Evolutionary conservation across 441 rosid genomes (phyloP).

Genomic region (Mallotus repandus): DNA sequence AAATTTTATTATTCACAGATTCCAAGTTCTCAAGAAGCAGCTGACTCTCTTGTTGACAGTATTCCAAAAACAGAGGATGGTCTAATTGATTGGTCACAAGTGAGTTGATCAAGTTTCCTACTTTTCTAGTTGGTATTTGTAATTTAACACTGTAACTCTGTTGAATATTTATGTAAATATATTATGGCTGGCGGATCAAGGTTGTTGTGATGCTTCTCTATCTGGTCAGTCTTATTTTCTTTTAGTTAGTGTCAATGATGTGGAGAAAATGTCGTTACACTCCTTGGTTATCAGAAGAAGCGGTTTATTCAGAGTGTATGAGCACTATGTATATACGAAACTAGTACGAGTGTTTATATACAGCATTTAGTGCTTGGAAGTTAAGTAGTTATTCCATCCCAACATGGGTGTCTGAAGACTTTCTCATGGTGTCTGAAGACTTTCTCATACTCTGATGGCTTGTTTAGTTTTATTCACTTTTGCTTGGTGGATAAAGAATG

Average conservation of each 20-base stretch:
- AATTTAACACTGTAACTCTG: not conserved
- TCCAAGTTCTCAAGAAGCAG: constrained; percentile 68
- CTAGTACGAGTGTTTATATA: not conserved
- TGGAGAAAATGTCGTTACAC: not conserved
- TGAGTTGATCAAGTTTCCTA: constrained; percentile 29
- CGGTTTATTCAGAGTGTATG: not conserved
- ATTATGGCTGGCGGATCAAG: not conserved
- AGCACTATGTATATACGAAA: not conserved
- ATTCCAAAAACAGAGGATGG: constrained; percentile 84
- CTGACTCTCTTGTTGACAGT: constrained; percentile 46
- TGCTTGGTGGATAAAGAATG: not conserved
- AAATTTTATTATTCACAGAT: constrained; percentile 44
- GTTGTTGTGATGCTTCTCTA: not conserved
- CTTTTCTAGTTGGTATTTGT: not conserved
- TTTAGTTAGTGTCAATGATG: not conserved
- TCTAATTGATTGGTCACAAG: constrained; percentile 88
- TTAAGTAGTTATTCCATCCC: too few species aligned
- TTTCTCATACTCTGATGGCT: not conserved
- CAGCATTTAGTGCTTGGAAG: too few species aligned
- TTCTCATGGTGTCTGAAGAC: not conserved
- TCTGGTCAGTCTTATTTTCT: not conserved
- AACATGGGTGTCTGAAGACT: not conserved
- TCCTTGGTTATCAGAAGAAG: constrained; percentile 1
- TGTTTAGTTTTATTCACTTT: not conserved
- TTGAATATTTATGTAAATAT: not conserved